Conservation (phyloP, 805 yeast species). For the Starmerella sp. region DNA sequence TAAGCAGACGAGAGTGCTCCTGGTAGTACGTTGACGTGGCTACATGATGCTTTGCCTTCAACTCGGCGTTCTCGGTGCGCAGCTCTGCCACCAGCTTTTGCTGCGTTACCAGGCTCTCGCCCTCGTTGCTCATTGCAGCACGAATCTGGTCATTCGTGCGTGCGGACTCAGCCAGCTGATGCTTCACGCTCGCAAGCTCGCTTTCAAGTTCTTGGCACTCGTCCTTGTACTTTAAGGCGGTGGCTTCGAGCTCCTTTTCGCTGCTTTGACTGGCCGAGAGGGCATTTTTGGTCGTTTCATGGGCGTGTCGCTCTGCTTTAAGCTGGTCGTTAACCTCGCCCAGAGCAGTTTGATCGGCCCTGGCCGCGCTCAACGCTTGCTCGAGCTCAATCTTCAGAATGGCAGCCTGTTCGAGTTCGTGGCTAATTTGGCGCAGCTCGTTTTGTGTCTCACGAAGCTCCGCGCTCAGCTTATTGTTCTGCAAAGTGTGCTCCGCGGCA, state of each 20-base stretch:
- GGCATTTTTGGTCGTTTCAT: not conserved
- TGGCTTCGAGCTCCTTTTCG: not conserved
- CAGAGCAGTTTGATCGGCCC: too few species aligned
- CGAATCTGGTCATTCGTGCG: not conserved
- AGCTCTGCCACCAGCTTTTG: not conserved
- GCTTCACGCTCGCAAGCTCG: not conserved
- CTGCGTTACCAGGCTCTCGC: not conserved
- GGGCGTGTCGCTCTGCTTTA: not conserved
- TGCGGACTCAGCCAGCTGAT: not conserved
- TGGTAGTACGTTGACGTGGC: not conserved
- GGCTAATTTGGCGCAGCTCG: not conserved
- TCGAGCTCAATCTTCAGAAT: too few species aligned
- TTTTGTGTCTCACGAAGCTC: not conserved
- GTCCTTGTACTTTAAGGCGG: not conserved
- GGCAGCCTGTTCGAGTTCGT: too few species aligned
- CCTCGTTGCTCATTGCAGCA: not conserved
- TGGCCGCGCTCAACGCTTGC: too few species aligned
- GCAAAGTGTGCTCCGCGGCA: not conserved
- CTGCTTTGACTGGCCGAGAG: not conserved
- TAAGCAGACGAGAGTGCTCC: not conserved
- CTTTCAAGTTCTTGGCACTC: not conserved
- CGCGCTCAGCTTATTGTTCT: not conserved
- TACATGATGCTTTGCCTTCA: not conserved
- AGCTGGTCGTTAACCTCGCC: too few species aligned
- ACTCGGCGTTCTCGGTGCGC: not conserved